phyloP scores from a whole-genome alignment of 176 grass and related monocot genomes.

The Cenchrus purpureus region DNA sequence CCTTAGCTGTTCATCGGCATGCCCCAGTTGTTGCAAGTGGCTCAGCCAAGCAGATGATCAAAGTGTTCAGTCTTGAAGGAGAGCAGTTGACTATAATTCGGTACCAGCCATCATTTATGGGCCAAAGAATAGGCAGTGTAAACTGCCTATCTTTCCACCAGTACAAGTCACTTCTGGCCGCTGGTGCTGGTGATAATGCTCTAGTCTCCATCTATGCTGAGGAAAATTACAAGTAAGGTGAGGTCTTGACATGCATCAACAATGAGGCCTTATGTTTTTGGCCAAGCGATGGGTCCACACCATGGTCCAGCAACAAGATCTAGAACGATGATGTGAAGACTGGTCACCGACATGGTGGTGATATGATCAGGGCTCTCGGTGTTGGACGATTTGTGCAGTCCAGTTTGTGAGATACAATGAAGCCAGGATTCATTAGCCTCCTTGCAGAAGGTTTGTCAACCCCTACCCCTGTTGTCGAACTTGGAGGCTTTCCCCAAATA shows the following conservation, averaged over 20 bases:
- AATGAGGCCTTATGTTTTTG: slow-evolving; percentile 43
- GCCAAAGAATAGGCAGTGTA: slow-evolving; percentile 73
- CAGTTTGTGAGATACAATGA: slow-evolving; percentile 60
- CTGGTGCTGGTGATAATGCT: slow-evolving; percentile 80
- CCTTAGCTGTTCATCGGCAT: slow-evolving; percentile 79
- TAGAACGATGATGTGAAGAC: slow-evolving; percentile 37
- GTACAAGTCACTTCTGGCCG: slow-evolving; percentile 70
- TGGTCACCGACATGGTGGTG: slow-evolving; percentile 12
- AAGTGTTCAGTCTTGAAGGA: slow-evolving; percentile 77
- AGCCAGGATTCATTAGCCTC: slow-evolving; percentile 81
- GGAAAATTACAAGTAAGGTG: slow-evolving; percentile 80
- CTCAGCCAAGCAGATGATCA: slow-evolving; percentile 83
- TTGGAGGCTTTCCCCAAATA: slow-evolving; percentile 66
- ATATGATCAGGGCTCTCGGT: slow-evolving; percentile 1
- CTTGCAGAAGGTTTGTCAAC: slow-evolving; percentile 53
- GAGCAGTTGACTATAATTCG: slow-evolving; percentile 66
- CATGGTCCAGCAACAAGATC: slow-evolving; percentile 49
- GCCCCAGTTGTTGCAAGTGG: slow-evolving; percentile 82
- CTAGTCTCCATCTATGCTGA: slow-evolving; percentile 86
- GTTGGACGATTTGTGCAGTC: slow-evolving; percentile 41
- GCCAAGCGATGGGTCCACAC: slow-evolving; percentile 38
- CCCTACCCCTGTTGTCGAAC: slow-evolving; percentile 44
- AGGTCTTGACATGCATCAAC: slow-evolving; percentile 31
- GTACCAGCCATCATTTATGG: slow-evolving; percentile 78
- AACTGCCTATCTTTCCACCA: slow-evolving; percentile 91